Evolutionary conservation across 2,329 filamentous ascomycete species (phyloP), one percentile per base, ranked within the genome.

Genomic region (Pyricularia sp.): DNA sequence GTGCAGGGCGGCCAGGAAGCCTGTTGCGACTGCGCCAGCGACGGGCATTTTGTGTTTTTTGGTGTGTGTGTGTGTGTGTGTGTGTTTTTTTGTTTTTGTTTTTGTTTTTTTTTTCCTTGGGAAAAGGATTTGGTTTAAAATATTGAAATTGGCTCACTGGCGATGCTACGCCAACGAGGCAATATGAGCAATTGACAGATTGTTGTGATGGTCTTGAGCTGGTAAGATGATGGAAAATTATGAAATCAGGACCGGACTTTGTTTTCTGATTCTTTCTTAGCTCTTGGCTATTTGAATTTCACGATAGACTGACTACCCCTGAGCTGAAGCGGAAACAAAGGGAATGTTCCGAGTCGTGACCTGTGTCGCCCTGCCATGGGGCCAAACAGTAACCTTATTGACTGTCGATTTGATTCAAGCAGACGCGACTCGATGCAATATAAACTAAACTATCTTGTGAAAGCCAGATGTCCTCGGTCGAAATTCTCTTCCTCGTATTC

Each of bases 1-100:
- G 75, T 85, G 83, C 17, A 83, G 72, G 63, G 73, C 70, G 71
- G 79, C 79, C 66, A 85, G 73, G 64, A 79, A 70, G 73, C 73
- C 78, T 7, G 81, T 79, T 3, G 79, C 74, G 23, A 64, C 30
- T 26, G 61, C 55, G 42, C 71, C 68, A 63, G 70, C 28, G 26
- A 69, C 66, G 30, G 70, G 36, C 73, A 74, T 74, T n/a, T 26
- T 55, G 67, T 59, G 17, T 25, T 7, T 42, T 36, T 68, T 42
- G 7, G 23, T 36, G 30, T 12, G 23, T 31, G 14, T 64, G 63
- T 4, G n/a, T n/a, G n/a, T n/a, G n/a, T n/a, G n/a, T n/a, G n/a
- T n/a, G n/a, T 30, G 23, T 36, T 20, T 20, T 31, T 65, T 28
- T 65, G 26, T 23, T n/a, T 33, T 33, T 33, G 1, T 42, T 59